Evolutionary conservation across 495 filamentous ascomycete species (phyloP).

Genomic region (Aspergillus mulundensis): DNA sequence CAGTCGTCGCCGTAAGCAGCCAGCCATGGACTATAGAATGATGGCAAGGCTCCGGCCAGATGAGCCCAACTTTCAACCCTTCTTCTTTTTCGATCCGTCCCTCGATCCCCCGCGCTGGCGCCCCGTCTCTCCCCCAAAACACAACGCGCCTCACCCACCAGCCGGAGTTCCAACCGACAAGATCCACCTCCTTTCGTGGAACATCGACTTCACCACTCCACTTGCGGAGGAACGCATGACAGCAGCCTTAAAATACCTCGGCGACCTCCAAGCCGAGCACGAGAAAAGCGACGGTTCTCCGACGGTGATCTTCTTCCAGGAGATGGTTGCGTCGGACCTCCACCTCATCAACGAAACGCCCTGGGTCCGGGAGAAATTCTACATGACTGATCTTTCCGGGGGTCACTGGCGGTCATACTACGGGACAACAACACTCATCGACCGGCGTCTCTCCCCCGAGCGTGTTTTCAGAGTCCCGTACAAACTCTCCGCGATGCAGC

Average conservation of each 20-base stretch:
- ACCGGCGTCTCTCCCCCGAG: constrained; percentile 33
- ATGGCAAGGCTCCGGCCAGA: not conserved
- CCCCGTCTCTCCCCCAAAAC: not conserved
- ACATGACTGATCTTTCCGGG: constrained; percentile 41
- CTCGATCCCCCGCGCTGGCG: constrained; percentile 1
- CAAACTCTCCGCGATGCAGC: constrained; percentile 34
- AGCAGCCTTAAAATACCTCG: constrained; percentile 7
- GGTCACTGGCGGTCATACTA: constrained; percentile 33
- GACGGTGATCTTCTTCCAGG: constrained; percentile 47
- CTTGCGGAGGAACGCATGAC: not conserved
- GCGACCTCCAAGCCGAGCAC: not conserved
- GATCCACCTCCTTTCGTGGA: constrained; percentile 13
- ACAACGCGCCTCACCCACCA: not conserved
- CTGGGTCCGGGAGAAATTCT: constrained; percentile 44
- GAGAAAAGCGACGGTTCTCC: not conserved
- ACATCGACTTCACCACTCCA: constrained; percentile 13
- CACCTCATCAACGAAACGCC: constrained; percentile 27
- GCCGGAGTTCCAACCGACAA: not conserved
- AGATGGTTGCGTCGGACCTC: constrained; percentile 43
- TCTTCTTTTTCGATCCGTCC: constrained; percentile 7
- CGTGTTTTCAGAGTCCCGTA: constrained; percentile 46
- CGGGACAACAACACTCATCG: constrained; percentile 51
- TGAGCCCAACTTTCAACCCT: constrained; percentile 1
- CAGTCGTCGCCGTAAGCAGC: not conserved
- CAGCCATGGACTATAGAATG: not conserved